Evolutionary conservation across 345 rosid species (phyloP).

Genomic region (Murraya koenigii): DNA sequence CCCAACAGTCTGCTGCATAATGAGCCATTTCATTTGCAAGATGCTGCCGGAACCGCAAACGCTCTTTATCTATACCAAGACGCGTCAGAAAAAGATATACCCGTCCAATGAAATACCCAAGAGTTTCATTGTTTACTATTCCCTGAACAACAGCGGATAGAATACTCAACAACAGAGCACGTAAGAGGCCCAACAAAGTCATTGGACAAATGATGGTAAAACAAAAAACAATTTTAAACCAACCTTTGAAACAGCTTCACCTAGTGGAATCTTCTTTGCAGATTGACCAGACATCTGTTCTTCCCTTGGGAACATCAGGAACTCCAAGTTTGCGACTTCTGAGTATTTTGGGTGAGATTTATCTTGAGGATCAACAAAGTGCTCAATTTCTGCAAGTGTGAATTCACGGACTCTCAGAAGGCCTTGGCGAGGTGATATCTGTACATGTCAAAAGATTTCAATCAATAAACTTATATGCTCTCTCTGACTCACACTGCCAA

Average conservation of each 20-base stretch:
- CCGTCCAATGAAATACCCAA: conserved; percentile 95
- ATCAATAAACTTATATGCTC: not conserved
- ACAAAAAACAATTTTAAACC: conserved; percentile 5
- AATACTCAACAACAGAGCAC: not conserved
- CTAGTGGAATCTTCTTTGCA: conserved; percentile 56
- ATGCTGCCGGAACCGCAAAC: conserved; percentile 91
- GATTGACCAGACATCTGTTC: conserved; percentile 84
- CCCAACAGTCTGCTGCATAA: conserved; percentile 99
- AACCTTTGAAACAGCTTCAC: conserved; percentile 85
- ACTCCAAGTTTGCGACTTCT: conserved; percentile 65
- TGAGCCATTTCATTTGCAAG: conserved; percentile 99
- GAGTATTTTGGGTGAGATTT: conserved; percentile 85
- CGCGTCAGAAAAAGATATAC: conserved; percentile 76
- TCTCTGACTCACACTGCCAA: not conserved
- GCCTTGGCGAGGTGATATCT: conserved; percentile 99
- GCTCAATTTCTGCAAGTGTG: conserved; percentile 94
- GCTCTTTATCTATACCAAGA: conserved; percentile 78
- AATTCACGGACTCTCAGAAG: conserved; percentile 93
- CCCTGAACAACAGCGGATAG: conserved; percentile 45
- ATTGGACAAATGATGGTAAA: not conserved
- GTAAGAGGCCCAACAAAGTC: not conserved
- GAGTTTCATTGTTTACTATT: conserved; percentile 88
- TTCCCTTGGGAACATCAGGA: conserved; percentile 90
- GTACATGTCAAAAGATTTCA: conserved; percentile 4
- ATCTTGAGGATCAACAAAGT: conserved; percentile 94